Evolutionary conservation across 192 early-diverging fungal genomes (phyloP).

Genomic region (Podila horticola): DNA sequence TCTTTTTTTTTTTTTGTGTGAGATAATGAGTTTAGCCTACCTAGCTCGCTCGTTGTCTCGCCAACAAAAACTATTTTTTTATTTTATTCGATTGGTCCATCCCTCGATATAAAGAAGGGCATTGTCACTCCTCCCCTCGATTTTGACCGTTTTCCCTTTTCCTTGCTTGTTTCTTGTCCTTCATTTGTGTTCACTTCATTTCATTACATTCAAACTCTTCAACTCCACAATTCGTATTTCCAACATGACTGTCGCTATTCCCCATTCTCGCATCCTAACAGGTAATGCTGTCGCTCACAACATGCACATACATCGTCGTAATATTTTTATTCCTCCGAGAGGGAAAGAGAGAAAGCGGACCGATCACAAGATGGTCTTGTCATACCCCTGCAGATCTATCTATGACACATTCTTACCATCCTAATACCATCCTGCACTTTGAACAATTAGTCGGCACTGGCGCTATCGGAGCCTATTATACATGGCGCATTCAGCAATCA

Average conservation of each 20-base stretch:
- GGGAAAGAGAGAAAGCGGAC: not conserved
- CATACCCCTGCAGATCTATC: not conserved
- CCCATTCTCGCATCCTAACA: constrained; percentile 44
- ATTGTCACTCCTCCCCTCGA: too few species aligned
- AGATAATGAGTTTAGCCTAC: too few species aligned
- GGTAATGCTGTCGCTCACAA: constrained; percentile 9
- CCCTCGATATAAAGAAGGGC: too few species aligned
- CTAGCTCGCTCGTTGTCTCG: too few species aligned
- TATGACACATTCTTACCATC: not conserved
- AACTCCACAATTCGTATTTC: not conserved
- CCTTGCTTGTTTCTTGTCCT: too few species aligned
- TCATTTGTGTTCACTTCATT: not conserved
- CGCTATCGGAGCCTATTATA: constrained; percentile 73
- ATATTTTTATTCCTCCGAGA: not conserved
- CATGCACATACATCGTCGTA: not conserved
- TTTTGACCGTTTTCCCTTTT: too few species aligned
- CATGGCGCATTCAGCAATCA: constrained; percentile 68
- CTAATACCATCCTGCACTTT: not conserved
- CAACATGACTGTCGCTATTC: not conserved
- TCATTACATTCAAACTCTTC: constrained; percentile 3
- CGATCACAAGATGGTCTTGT: not conserved
- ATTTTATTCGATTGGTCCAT: too few species aligned
- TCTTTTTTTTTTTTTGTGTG: too few species aligned
- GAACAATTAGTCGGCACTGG: constrained; percentile 71
- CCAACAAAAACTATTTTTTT: too few species aligned